Conservation (phyloP, 140 eudicot species). For the Flaveria floridana region DNA sequence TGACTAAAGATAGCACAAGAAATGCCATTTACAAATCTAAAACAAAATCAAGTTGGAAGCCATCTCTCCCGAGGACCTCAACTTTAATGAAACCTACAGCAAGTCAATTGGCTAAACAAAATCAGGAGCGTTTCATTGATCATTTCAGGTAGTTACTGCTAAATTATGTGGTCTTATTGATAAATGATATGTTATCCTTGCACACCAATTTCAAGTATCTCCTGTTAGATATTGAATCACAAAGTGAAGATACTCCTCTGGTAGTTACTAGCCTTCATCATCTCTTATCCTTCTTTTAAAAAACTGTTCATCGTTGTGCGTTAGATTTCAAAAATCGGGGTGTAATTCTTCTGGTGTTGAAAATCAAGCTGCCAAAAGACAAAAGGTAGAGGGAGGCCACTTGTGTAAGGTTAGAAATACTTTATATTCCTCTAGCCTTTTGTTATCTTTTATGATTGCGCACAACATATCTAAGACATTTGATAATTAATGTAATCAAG, state of each 20-base stretch:
- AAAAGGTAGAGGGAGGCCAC: slow-evolving; percentile 92
- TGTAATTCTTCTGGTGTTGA: slow-evolving; percentile 52
- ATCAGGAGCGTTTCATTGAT: slow-evolving; percentile 42
- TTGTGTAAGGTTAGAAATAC: slow-evolving; percentile 60
- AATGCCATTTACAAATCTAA: slow-evolving; percentile 43
- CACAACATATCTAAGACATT: background rate
- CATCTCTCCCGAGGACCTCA: slow-evolving; percentile 58
- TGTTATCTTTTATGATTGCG: background rate
- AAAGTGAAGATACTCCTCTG: background rate
- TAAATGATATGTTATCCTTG: background rate
- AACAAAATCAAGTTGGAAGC: slow-evolving; percentile 49
- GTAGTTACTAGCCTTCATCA: background rate
- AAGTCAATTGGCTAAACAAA: slow-evolving; percentile 92
- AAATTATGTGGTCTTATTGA: background rate
- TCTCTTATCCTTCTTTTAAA: background rate
- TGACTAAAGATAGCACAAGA: slow-evolving; percentile 43
- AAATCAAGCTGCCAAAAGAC: slow-evolving; percentile 93
- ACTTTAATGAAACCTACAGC: slow-evolving; percentile 99
- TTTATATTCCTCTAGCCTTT: slow-evolving; percentile 8
- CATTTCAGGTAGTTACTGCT: slow-evolving; percentile 52
- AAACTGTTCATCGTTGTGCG: background rate
- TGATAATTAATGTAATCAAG: background rate
- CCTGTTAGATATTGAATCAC: background rate
- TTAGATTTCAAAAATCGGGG: slow-evolving; percentile 54
- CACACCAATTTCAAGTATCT: slow-evolving; percentile 47